A percentile compares a stretch with the other conserved stretches of the same genome.
Conservation (phyloP, 2,329 filamentous ascomycete genomes). For the Magnaporthiopsis poae region DNA sequence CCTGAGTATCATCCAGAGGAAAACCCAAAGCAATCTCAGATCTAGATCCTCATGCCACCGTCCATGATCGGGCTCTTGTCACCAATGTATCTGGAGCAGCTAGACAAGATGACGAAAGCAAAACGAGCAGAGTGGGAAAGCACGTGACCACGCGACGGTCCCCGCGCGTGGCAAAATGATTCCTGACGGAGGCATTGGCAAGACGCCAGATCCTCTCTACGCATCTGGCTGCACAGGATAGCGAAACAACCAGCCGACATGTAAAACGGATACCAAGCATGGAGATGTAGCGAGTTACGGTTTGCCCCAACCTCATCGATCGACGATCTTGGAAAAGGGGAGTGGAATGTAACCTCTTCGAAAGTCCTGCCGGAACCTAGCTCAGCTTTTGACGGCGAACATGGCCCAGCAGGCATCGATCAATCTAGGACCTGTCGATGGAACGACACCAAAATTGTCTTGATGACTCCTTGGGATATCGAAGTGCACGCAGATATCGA, state of each 20-base stretch:
- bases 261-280: background rate
- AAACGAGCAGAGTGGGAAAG: background rate
- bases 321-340: constrained; percentile 84
- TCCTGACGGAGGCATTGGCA: too few relatives aligned
- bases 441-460: constrained; percentile 68
- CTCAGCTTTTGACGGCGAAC: constrained; percentile 61
- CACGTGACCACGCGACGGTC: background rate
- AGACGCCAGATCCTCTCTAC: background rate
- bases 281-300: constrained; percentile 45
- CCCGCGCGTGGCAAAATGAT: background rate
- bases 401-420: constrained; percentile 54
- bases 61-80: too few relatives aligned
- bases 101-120: background rate
- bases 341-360: constrained; percentile 76
- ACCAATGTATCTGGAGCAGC: too few relatives aligned
- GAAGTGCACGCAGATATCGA: constrained; percentile 74
- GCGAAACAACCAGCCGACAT: background rate
- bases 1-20: background rate
- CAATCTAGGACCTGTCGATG: constrained; percentile 91
- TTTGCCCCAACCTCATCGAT: constrained; percentile 84
- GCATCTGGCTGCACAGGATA: too few relatives aligned
- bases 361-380: constrained; percentile 46
- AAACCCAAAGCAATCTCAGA: background rate
- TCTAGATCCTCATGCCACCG: too few relatives aligned
- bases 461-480: constrained; percentile 76